Percentiles rank a stretch among this genome's conserved stretches.
Conservation (phyloP, 208 protist species). For the Trypanosoma platydactyli region DNA sequence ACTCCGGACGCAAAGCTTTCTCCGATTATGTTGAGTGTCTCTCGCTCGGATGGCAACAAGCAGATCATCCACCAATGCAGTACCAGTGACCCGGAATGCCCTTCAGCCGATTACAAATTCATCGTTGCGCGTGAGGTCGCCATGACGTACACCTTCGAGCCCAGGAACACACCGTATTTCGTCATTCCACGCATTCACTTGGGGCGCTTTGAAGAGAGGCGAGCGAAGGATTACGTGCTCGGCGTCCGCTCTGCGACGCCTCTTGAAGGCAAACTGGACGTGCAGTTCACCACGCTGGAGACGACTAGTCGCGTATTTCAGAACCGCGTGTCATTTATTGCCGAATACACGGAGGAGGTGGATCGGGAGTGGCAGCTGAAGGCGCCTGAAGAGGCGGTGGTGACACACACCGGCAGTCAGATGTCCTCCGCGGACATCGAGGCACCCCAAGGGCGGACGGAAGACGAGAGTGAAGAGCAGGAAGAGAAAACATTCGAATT, state of each 20-base stretch:
- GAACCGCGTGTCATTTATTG: constrained; percentile 29
- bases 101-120: constrained; percentile 41
- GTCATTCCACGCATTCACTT: constrained; percentile 53
- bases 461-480: constrained; percentile 2
- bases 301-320: constrained; percentile 26
- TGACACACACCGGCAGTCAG: constrained; percentile 7
- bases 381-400: constrained; percentile 8
- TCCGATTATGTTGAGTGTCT: constrained; percentile 64
- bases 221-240: constrained; percentile 40
- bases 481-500: background rate
- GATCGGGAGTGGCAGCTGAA: constrained; percentile 16
- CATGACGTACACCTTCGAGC: constrained; percentile 56
- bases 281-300: constrained; percentile 36
- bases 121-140: constrained; percentile 46
- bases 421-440: constrained; percentile 1
- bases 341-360: constrained; percentile 10
- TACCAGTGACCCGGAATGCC: constrained; percentile 38
- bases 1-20: constrained; percentile 31
- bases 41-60: constrained; percentile 18
- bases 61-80: constrained; percentile 27
- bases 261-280: constrained; percentile 30
- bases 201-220: constrained; percentile 12
- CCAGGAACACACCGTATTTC: constrained; percentile 43
- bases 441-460: background rate
- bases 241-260: constrained; percentile 37